phyloP scores from a whole-genome alignment of 352 stramenopile genomes.

The Pythium pectinolyticum region DNA sequence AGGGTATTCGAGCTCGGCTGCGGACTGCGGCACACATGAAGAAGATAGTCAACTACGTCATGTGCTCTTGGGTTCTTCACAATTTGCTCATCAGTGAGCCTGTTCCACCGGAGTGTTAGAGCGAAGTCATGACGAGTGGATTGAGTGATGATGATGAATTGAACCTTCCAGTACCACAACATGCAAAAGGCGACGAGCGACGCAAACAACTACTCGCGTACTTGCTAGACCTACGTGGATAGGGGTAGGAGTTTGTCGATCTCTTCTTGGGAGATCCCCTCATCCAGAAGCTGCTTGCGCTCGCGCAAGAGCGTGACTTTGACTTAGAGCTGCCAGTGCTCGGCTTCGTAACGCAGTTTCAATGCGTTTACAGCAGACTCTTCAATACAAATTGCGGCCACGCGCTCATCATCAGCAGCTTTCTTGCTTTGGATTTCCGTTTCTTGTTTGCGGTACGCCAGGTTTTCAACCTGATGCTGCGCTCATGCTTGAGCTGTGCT shows the following conservation, averaged over 20 bases:
- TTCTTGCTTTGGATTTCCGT: conserved; percentile 2
- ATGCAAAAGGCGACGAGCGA: conserved; percentile 16
- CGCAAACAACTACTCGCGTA: conserved; percentile 22
- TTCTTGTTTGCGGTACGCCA: background rate
- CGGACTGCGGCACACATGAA: conserved; percentile 5
- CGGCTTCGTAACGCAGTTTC: conserved; percentile 4
- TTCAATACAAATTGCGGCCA: background rate
- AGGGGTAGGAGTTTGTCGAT: conserved; percentile 22
- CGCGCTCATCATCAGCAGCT: background rate
- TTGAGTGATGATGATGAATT: conserved; percentile 16
- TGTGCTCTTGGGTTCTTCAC: conserved; percentile 16
- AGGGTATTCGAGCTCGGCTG: conserved; percentile 24
- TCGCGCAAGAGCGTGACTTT: conserved; percentile 17
- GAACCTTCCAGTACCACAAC: background rate
- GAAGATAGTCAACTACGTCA: conserved; percentile 20
- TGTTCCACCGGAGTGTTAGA: too few species aligned
- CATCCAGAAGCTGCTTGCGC: conserved; percentile 18
- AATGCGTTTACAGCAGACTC: background rate
- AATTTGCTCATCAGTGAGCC: conserved; percentile 32
- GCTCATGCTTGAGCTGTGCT: conserved; percentile 8
- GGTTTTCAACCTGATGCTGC: background rate
- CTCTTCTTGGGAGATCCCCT: conserved; percentile 22
- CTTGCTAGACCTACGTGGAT: conserved; percentile 23
- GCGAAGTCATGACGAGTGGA: too few species aligned
- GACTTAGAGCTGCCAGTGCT: conserved; percentile 4